phyloP scores from a whole-genome alignment of 2,329 filamentous ascomycete species.

The Paecilomyces niveus region DNA sequence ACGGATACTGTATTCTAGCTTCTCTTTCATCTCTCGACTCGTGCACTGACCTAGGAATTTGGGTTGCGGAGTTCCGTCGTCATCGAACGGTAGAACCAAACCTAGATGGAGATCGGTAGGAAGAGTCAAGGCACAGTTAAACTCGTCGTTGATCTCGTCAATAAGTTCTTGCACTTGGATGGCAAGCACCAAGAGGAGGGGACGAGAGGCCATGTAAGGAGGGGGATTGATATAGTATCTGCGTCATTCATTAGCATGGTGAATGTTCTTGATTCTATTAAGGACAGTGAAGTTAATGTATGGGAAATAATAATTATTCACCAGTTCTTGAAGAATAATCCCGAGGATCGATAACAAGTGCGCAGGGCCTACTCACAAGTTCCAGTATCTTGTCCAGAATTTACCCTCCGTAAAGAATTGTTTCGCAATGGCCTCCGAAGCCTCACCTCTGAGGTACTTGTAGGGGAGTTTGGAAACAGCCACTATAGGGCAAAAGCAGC shows the following conservation, averaged over 20 bases:
- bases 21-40: conserved; percentile 37
- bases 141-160: conserved; percentile 52
- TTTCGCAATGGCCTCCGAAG: conserved; percentile 25
- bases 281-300: background rate
- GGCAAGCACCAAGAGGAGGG: conserved; percentile 61
- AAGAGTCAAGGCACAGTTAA: conserved; percentile 49
- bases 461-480: conserved; percentile 37
- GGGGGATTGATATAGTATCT: conserved; percentile 64
- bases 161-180: conserved; percentile 60
- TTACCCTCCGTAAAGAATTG: conserved; percentile 35
- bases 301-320: background rate
- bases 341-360: background rate
- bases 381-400: conserved; percentile 58
- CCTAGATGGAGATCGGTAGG: conserved; percentile 48
- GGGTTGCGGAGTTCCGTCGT: conserved; percentile 56
- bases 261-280: background rate
- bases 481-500: conserved; percentile 33
- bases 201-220: conserved; percentile 37
- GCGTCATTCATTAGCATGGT: conserved; percentile 6
- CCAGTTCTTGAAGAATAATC: background rate
- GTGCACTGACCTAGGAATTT: conserved; percentile 57
- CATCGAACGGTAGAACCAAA: conserved; percentile 57
- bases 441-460: conserved; percentile 28
- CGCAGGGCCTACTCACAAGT: conserved; percentile 55
- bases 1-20: conserved; percentile 29